Percentiles rank a stretch among this genome's conserved stretches.
Conservation (phyloP, 2,329 filamentous ascomycete species). For the Stemphylium beticola region DNA sequence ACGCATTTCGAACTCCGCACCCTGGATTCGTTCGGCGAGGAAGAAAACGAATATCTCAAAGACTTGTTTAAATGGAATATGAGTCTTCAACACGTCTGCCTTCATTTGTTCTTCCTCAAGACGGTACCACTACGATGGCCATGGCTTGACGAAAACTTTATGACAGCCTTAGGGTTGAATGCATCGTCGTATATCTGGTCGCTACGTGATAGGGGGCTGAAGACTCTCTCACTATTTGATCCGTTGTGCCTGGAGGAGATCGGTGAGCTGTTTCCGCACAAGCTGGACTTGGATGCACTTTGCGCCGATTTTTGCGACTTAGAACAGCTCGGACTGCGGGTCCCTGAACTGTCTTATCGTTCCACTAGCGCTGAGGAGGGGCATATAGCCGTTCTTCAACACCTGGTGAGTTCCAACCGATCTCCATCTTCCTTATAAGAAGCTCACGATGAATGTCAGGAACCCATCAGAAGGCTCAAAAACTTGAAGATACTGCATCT, state of each 20-base stretch:
- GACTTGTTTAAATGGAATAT: background rate
- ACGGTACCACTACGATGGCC: background rate
- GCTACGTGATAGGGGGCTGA: background rate
- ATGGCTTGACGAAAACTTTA: background rate
- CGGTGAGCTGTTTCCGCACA: background rate
- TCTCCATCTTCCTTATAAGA: background rate
- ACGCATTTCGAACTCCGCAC: background rate
- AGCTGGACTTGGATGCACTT: background rate
- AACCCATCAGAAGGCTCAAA: constrained; percentile 4
- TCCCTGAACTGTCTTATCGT: background rate
- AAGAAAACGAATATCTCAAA: no score
- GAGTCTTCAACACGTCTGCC: background rate
- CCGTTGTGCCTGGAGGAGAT: background rate
- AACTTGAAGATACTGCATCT: constrained; percentile 10
- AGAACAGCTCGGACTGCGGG: background rate
- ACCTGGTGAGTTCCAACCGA: background rate
- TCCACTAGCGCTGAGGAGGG: background rate
- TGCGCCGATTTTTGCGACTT: background rate
- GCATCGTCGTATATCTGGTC: background rate
- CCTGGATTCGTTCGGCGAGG: no score
- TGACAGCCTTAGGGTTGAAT: background rate
- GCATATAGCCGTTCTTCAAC: background rate
- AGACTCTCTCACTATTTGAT: background rate
- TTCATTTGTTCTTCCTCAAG: background rate
- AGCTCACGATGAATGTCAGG: background rate